Evolutionary conservation across 345 rosid genomes (phyloP).

Genomic region (Dipteronia sinensis): DNA sequence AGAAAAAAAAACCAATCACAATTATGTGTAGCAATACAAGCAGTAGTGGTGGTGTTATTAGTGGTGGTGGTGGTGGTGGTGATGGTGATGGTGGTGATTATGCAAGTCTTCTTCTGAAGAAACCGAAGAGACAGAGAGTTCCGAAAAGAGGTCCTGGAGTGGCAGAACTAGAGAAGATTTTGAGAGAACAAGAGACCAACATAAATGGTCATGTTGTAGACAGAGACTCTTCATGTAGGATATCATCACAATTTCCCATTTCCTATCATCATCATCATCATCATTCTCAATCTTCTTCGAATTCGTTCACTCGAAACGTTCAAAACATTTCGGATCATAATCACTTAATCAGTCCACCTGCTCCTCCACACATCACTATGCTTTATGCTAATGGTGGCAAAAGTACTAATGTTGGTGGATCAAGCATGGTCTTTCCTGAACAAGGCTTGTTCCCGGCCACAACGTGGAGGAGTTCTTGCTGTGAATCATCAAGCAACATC

Average conservation of each 20-base stretch:
- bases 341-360: slow-evolving; percentile 14
- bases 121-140: slow-evolving; percentile 44
- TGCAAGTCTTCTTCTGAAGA: slow-evolving; percentile 39
- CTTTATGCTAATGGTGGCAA: slow-evolving; percentile 21
- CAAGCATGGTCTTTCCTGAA: slow-evolving; percentile 29
- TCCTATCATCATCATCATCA: neutral
- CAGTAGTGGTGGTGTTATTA: slow-evolving; percentile 27
- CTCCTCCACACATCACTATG: slow-evolving; percentile 10
- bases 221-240: slow-evolving; percentile 9
- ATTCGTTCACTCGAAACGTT: slow-evolving; percentile 9
- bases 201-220: neutral
- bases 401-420: slow-evolving; percentile 22
- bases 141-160: slow-evolving; percentile 83
- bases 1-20: slow-evolving; percentile 5
- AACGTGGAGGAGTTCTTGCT: slow-evolving; percentile 21
- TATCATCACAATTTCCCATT: slow-evolving; percentile 4
- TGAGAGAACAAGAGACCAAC: slow-evolving; percentile 55
- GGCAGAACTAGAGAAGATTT: slow-evolving; percentile 78
- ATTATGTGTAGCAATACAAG: slow-evolving; percentile 57
- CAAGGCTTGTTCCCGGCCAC: slow-evolving; percentile 16
- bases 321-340: slow-evolving; percentile 10
- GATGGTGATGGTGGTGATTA: slow-evolving; percentile 28
- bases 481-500: slow-evolving; percentile 11
- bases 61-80: neutral
- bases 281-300: slow-evolving; percentile 7